Evolutionary conservation across 2,329 filamentous ascomycete species (phyloP).

Genomic region (Setomelanomma holmii): DNA sequence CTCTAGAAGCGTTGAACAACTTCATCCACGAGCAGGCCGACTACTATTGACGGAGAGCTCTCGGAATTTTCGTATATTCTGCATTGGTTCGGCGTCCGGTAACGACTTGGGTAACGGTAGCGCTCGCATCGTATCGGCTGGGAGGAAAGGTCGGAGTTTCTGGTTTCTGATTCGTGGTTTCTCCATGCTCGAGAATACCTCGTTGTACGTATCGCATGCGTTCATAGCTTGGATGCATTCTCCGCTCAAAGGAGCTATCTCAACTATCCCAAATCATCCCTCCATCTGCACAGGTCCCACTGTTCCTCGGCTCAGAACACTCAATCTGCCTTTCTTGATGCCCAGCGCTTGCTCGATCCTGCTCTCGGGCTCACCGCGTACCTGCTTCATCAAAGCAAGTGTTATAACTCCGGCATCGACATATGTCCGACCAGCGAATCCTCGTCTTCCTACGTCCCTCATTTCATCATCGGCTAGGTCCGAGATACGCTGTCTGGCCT

Average conservation of each 20-base stretch:
- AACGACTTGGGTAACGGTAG: slow-evolving; percentile 21
- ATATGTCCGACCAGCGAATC: slow-evolving; percentile 53
- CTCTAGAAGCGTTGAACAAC: slow-evolving; percentile 46
- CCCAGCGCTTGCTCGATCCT: slow-evolving; percentile 43
- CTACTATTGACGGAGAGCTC: slow-evolving; percentile 24
- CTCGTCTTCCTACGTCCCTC: slow-evolving; percentile 51
- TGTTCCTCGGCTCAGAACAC: slow-evolving; percentile 30
- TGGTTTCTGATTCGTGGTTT: slow-evolving; percentile 14
- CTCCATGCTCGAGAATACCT: slow-evolving; percentile 17
- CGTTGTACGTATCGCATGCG: slow-evolving; percentile 25
- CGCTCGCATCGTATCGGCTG: slow-evolving; percentile 27
- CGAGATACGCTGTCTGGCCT: slow-evolving; percentile 59
- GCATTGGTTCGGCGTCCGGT: slow-evolving; percentile 31
- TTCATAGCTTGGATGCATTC: slow-evolving; percentile 22
- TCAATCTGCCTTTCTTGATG: slow-evolving; percentile 43
- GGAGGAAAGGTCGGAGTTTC: slow-evolving; percentile 6
- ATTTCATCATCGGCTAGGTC: slow-evolving; percentile 63
- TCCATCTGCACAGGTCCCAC: slow-evolving; percentile 31
- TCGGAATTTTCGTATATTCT: slow-evolving; percentile 13
- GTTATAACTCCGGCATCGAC: slow-evolving; percentile 53
- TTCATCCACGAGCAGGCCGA: slow-evolving; percentile 48
- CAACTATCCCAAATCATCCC: slow-evolving; percentile 6
- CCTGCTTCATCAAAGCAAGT: slow-evolving; percentile 42
- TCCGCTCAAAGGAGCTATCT: slow-evolving; percentile 7
- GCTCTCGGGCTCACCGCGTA: slow-evolving; percentile 35